Evolutionary conservation across 2,329 filamentous ascomycete genomes (phyloP).

Genomic region (Phyllosticta citribraziliensis): DNA sequence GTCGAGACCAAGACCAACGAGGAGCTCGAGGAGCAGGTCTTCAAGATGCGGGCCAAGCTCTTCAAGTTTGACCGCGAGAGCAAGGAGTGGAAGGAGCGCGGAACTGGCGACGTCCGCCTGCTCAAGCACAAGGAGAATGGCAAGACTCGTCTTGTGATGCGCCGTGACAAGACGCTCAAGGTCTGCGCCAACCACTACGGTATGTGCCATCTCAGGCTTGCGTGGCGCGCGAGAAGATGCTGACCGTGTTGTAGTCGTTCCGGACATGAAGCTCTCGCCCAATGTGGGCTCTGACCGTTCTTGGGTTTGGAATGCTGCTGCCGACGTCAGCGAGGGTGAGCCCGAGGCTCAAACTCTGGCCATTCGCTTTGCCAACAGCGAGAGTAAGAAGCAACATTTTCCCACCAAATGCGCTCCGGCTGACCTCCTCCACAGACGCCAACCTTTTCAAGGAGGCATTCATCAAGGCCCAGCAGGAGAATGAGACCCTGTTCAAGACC

Average conservation of each 20-base stretch:
- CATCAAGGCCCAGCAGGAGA: conserved; percentile 93
- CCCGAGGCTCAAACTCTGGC: conserved; percentile 92
- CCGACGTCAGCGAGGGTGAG: conserved; percentile 96
- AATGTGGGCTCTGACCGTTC: conserved; percentile 97
- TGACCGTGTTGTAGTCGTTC: conserved; percentile 57
- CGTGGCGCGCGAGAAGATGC: conserved; percentile 10
- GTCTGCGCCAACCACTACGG: conserved; percentile 99
- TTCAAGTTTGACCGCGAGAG: conserved; percentile 93
- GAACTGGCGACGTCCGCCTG: conserved; percentile 89
- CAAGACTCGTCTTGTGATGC: conserved; percentile 97
- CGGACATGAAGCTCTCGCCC: conserved; percentile 97
- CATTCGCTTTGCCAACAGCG: conserved; percentile 94
- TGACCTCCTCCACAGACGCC: conserved; percentile 54
- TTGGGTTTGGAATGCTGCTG: conserved; percentile 98
- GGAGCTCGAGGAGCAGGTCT: conserved; percentile 91
- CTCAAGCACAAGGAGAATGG: conserved; percentile 98
- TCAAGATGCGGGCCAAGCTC: conserved; percentile 99
- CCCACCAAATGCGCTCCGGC: conserved; percentile 17
- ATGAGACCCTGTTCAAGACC: conserved; percentile 70
- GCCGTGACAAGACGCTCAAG: conserved; percentile 98
- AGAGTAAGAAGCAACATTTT: conserved; percentile 58
- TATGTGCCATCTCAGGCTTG: conserved; percentile 40
- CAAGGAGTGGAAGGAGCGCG: conserved; percentile 98
- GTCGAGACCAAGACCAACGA: conserved; percentile 97
- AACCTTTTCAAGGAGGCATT: conserved; percentile 97